Base-by-base conservation (phyloP, 2,329 filamentous ascomycete genomes). In the Podosphaera aphanis region DNA sequence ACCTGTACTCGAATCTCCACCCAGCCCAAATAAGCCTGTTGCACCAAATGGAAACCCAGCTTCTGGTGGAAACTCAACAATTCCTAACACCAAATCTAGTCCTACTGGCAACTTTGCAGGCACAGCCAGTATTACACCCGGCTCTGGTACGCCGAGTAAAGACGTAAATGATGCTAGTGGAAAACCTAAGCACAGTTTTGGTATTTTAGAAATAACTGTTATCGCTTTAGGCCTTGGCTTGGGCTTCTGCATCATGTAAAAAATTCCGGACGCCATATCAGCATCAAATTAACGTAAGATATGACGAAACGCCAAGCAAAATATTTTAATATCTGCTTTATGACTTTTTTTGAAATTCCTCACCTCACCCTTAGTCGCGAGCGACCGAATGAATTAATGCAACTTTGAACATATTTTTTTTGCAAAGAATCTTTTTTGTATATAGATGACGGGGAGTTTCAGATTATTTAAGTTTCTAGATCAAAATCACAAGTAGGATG, bases 231-330 rank as follows among this genome's bases (percentile, higher is more conserved):
- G 57, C 44, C 53, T 59, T 13, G 56, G 53, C 19, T 49, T 59
- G 15, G 57, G 56, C 25, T 58, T 56, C 49, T 47, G 58, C n/a
- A 52, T 58, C 47, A 57, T 59, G 57, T 59, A 55, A 57, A 41
- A 19, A n/a, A n/a, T n/a, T n/a, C n/a, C n/a, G n/a, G n/a, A n/a
- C n/a, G n/a, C n/a, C n/a, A n/a, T n/a, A n/a, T n/a, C n/a, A n/a
- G n/a, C n/a, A n/a, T n/a, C n/a, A n/a, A n/a, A n/a, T n/a, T n/a
- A n/a, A n/a, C n/a, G n/a, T n/a, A n/a, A n/a, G n/a, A n/a, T n/a
- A n/a, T n/a, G n/a, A n/a, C n/a, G n/a, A n/a, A n/a, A n/a, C n/a
- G n/a, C n/a, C n/a, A n/a, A n/a, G n/a, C n/a, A n/a, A n/a, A n/a
- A n/a, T n/a, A n/a, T n/a, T n/a, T n/a, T n/a, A n/a, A n/a, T n/a